Base-by-base conservation (phyloP, 768 basidiomycete genomes). In the Rhizopogon rudus region DNA sequence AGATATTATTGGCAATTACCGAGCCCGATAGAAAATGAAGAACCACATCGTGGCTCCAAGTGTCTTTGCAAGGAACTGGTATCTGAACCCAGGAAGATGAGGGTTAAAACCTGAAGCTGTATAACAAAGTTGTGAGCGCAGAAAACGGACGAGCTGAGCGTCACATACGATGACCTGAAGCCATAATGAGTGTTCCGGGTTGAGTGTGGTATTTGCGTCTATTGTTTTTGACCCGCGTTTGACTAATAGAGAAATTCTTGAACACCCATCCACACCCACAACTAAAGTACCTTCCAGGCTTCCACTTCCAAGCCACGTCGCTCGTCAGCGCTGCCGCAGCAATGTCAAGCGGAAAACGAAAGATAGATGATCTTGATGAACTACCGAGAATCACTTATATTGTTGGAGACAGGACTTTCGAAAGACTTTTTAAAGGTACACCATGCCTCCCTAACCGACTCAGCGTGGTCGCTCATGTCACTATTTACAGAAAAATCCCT, bases 21-120 rank as follows among this genome's bases (percentile, higher is more conserved):
- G 79, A 60, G 90, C 88, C 54, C 94, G 86, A 74, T 95, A 97
- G 78, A 97, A 96, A 68, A 97, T 93, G 78, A 94, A 97, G 83
- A 96, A 96, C 94, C 94, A 97, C 94, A 97, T 96, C 25, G 85
- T 82, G 35, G 93, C 94, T 48, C 94, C 94, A 44, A 97, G 76
- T 57, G 83, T 84, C 72, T 93, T 94, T 28, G 88, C 81, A 31
- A 95, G 78, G 69, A 92, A 83, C 56, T 80, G 82, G 71, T 93
- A 84, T 64, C 77, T 82, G 64, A 83, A 77, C 12, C 87, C 83
- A 8, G 93, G 91, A 29, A 93, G 78, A 68, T 93, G 93, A 40
- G 93, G 93, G 70, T 93, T 80, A 65, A 96, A 96, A 61, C 93
- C 94, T 73, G 86, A 72, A 63, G 77, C 86, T 85, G 40, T 59